Percentiles rank a stretch among this genome's conserved stretches.
Evolutionary conservation across 257 asterid genomes (phyloP).

Genomic region (Solanum ossicruentum): DNA sequence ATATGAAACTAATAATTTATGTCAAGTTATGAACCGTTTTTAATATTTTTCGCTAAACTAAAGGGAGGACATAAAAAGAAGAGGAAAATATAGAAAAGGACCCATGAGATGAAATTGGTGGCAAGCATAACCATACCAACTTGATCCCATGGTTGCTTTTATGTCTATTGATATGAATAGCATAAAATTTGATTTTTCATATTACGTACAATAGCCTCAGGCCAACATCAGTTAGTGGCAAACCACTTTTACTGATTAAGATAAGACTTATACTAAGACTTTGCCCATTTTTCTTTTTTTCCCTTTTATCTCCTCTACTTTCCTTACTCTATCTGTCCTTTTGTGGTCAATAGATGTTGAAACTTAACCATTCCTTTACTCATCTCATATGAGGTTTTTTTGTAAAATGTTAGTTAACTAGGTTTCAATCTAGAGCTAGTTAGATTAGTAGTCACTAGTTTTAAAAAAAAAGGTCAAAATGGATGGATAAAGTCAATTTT

Average conservation of each 20-base stretch:
- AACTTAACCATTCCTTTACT: background rate
- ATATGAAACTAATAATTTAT: no score
- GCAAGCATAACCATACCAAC: constrained; percentile 49
- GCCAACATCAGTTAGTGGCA: constrained; percentile 46
- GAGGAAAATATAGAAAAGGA: background rate
- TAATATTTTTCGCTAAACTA: background rate
- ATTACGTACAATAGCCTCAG: constrained; percentile 1
- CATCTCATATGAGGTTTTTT: no score
- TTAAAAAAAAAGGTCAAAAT: no score
- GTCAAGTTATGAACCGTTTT: no score
- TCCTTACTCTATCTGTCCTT: background rate
- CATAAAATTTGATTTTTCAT: constrained; percentile 17
- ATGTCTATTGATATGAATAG: constrained; percentile 53
- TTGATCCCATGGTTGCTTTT: constrained; percentile 48
- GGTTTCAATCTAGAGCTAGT: background rate
- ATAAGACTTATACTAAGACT: constrained; percentile 25
- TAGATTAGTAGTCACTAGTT: background rate
- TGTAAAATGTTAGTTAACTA: no score
- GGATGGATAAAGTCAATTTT: no score
- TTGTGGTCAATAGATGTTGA: background rate
- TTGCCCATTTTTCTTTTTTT: background rate
- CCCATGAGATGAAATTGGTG: constrained; percentile 17
- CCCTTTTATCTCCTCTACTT: background rate
- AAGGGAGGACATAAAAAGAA: background rate
- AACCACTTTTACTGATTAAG: constrained; percentile 33